Evolutionary conservation across 495 filamentous ascomycete species (phyloP), one percentile per base, ranked within the genome.

Genomic region (Massariosphaeria phaeospora): DNA sequence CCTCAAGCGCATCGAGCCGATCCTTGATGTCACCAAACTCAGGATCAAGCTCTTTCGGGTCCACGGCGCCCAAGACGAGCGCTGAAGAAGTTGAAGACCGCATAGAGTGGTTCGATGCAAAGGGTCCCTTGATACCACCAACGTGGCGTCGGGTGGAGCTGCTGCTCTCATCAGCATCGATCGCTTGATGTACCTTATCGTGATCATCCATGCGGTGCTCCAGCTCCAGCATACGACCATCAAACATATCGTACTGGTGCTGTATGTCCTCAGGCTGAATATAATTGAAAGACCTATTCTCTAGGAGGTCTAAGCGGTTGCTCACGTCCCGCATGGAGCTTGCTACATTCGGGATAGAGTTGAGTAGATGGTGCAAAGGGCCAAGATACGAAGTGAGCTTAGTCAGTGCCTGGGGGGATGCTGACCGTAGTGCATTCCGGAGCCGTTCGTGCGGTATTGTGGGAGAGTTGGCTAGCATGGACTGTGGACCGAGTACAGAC

Each of bases 141-240:
- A 44, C 20, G 4, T 34, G 50, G 2, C 39, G 44, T 23, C 55
- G 20, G 7, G 29, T 9, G 2, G 51, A 52, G 10, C 31, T 52
- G 36, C 50, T 51, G 51, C 47, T 57, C 13, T 59, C 39, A 20
- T 67, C 67, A 17, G 73, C 74, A 55, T 79, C 74, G 13, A 76
- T 69, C 0, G 64, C 60, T 48, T 61, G 56, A 47, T 68, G 69
- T 4, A 65, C 39, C 59, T 78, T 78, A 36, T 85, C 81, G 23
- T 82, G 69, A 55, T 85, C 81, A 17, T 76, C 75, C 12, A 83
- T 67, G 33, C 79, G 74, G n/a, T 72, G 70, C 65, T 85, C 83
- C 12, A 85, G 70, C 5, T 87, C 82, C 12, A 75, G 72, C 5
- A 85, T 66, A 41, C 81, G 74, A 6, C 72, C 70, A 42, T 85